A percentile compares a stretch with the other conserved stretches of the same genome.
These are phyloP conservation scores for Gillenia trifoliata DNA, from an alignment of 306 rosid genomes.

Conservation along the genomic window DNA sequence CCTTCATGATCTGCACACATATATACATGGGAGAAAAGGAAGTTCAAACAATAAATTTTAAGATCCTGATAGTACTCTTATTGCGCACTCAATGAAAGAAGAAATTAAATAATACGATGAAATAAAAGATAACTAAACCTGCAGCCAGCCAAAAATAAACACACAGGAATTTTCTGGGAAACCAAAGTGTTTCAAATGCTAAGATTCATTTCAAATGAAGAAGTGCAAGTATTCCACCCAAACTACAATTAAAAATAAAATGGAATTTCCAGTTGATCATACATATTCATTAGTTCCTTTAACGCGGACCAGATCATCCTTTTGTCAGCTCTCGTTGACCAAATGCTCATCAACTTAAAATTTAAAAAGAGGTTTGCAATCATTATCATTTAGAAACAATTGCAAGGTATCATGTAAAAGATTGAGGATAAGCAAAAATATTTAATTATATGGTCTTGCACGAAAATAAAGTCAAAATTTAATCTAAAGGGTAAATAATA, in stretches of 20 bases:
- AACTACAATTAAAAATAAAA: not conserved
- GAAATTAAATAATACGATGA: not conserved
- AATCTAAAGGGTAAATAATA: constrained; percentile 7
- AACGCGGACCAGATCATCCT: not conserved
- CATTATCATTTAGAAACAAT: constrained; percentile 13
- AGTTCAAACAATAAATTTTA: not conserved
- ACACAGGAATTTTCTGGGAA: not conserved
- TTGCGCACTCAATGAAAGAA: not conserved
- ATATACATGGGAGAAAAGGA: not conserved
- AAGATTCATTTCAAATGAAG: not conserved
- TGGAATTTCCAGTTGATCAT: not conserved
- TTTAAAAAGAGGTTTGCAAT: not conserved
- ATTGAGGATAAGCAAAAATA: constrained; percentile 5
- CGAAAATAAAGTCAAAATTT: constrained; percentile 14
- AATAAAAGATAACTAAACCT: not conserved
- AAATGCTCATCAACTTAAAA: not conserved
- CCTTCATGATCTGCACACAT: constrained; percentile 58
- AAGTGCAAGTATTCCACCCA: not conserved
- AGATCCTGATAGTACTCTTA: not conserved
- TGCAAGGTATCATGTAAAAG: not conserved
- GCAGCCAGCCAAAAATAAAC: not conserved
- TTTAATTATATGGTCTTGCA: not conserved
- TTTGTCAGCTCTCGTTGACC: not conserved
- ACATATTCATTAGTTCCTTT: not conserved
- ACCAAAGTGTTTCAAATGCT: not conserved